Percentiles rank a stretch among this genome's conserved stretches.
Evolutionary conservation across 1,284 basidiomycete genomes (phyloP).

Genomic region (Bjerkandera adusta): DNA sequence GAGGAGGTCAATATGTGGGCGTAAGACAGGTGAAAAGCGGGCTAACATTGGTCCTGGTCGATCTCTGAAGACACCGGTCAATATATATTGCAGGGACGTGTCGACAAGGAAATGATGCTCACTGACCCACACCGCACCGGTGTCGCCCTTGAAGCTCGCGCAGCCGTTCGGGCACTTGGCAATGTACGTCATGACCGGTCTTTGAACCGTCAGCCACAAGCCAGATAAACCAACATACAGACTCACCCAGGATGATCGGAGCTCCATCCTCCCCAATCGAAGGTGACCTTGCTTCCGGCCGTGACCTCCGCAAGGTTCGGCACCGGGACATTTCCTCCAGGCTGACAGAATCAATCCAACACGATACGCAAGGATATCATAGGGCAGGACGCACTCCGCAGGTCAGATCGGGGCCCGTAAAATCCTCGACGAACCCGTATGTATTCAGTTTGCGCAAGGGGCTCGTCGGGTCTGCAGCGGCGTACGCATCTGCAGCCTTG

Average conservation of each 20-base stretch:
- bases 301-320: conserved; percentile 13
- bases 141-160: conserved; percentile 22
- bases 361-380: background rate
- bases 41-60: conserved; percentile 21
- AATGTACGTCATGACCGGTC: conserved; percentile 22
- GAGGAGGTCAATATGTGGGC: background rate
- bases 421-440: conserved; percentile 20
- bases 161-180: conserved; percentile 19
- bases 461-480: conserved; percentile 16
- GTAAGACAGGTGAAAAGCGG: background rate
- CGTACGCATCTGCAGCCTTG: conserved; percentile 20
- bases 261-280: conserved; percentile 20
- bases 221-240: background rate
- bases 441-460: conserved; percentile 21
- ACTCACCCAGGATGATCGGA: conserved; percentile 20
- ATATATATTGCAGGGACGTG: background rate
- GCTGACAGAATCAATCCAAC: conserved; percentile 4
- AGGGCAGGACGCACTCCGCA: conserved; percentile 16
- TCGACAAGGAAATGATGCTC: conserved; percentile 9
- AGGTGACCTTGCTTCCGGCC: conserved; percentile 19
- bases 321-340: conserved; percentile 19
- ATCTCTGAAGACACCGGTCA: conserved; percentile 12
- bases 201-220: background rate
- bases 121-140: conserved; percentile 21
- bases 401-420: conserved; percentile 17